Evolutionary conservation across 2,329 filamentous ascomycete genomes (phyloP).

Genomic region (Mycosphaerella sp.): DNA sequence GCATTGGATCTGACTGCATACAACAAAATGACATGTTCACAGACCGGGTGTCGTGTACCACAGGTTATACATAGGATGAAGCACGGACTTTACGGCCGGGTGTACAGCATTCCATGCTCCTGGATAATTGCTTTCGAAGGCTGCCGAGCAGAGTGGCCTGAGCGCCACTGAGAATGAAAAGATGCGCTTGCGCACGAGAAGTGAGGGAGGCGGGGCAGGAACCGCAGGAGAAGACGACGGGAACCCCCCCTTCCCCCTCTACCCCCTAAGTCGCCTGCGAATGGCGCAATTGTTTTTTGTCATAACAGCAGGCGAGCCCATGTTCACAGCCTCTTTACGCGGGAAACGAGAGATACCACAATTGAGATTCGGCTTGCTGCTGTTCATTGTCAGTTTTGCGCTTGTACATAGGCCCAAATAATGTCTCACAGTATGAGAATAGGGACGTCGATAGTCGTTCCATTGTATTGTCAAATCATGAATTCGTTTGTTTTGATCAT

Average conservation of each 20-base stretch:
- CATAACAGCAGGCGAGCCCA: not conserved
- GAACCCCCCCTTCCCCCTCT: too few relatives aligned
- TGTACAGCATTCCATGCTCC: not conserved
- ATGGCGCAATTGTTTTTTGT: too few relatives aligned
- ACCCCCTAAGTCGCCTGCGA: not conserved
- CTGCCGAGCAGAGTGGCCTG: not conserved
- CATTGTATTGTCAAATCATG: too few relatives aligned
- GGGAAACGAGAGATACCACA: slow-evolving; percentile 9
- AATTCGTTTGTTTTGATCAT: too few relatives aligned
- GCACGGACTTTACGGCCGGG: not conserved
- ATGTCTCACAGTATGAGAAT: slow-evolving; percentile 6
- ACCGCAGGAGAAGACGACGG: not conserved
- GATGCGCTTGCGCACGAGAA: not conserved
- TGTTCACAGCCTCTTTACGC: not conserved
- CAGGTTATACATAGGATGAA: not conserved
- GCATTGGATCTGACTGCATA: not conserved
- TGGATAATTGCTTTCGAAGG: not conserved
- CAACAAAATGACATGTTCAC: not conserved
- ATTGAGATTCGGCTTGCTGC: slow-evolving; percentile 1
- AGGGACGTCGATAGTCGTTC: not conserved
- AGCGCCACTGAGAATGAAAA: not conserved
- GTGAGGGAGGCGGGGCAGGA: not conserved
- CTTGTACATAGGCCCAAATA: slow-evolving; percentile 9
- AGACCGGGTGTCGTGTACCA: not conserved
- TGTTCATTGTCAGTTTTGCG: not conserved